Base-by-base conservation (phyloP, 192 early-diverging fungal genomes). In the Ramicandelaber brevisporus region DNA sequence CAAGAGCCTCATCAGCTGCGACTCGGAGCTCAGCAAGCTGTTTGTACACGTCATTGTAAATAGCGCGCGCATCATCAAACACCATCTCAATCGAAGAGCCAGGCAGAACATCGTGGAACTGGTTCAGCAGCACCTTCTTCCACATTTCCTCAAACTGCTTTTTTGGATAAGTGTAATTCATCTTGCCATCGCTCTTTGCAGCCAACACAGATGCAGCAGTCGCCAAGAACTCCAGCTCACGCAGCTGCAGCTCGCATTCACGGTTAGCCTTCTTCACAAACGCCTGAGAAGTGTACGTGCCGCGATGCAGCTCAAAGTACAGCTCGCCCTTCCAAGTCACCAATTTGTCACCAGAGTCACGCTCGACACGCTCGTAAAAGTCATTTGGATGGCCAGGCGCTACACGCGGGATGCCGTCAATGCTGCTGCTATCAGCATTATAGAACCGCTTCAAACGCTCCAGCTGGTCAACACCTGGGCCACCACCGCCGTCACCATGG, bases 221-320 rank as follows among this genome's bases (percentile, higher is more conserved):
- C 6, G 68, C 61, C 8, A 79, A 43, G 30, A 79, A 44, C 41
- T 99, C 89, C 12, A 86, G 54, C 30, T 90, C 69, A 5, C 78
- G 69, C 22, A 99, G 48, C 33, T 93, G 45, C 3, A 73, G 46
- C 53, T 99, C 93, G 10, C 62, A 61, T 22, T 59, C 61, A 4
- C 93, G 71, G 51, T 99, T 99, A 36, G 58, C 63, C 30, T 68
- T 60, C 42, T 99, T 99, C 19, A 64, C 70, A 3, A 55, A 40
- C 1, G 77, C 79, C 39, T 96, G 89, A 2, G 89, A 61, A 1
- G 93, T 99, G 50, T 93, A 96, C 27, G 86, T 96, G 30, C 93
- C 93, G 30, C 93, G 68, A 48, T 98, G 93, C 15, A 96, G 65
- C 50, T 98, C 93, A 66, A 93, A 82, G 46, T 97, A 93, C 53